Evolutionary conservation across 2,329 filamentous ascomycete genomes (phyloP).

Genomic region (Boeremia exigua): DNA sequence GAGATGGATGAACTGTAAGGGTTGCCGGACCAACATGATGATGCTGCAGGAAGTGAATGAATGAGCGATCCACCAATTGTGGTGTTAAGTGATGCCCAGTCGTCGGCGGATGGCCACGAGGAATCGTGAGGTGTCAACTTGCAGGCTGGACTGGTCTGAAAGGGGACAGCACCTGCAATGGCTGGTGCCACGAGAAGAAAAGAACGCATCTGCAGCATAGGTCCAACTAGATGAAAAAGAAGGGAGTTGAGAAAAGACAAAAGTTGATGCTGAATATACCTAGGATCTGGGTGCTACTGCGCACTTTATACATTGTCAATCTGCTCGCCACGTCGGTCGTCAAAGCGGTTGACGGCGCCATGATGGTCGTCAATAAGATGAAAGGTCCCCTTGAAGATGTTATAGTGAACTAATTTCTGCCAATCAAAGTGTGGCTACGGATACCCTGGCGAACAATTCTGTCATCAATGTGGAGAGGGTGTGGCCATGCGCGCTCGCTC

Average conservation of each 20-base stretch:
- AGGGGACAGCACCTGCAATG: background rate
- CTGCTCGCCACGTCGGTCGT: background rate
- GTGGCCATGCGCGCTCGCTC: background rate
- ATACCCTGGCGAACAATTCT: background rate
- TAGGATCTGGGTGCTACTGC: background rate
- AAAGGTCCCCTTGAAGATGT: background rate
- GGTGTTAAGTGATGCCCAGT: constrained; percentile 38
- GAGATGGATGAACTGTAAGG: constrained; percentile 31
- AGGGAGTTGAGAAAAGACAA: background rate
- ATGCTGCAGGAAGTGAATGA: constrained; percentile 32
- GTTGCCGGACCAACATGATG: constrained; percentile 29
- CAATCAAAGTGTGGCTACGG: background rate
- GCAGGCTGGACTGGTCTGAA: background rate
- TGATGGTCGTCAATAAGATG: background rate
- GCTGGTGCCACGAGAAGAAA: background rate
- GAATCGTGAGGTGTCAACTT: constrained; percentile 2
- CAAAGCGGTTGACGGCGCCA: background rate
- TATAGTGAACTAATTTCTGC: background rate
- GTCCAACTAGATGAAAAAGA: background rate
- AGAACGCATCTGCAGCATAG: background rate
- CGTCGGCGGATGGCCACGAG: background rate
- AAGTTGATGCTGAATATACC: background rate
- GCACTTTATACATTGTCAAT: background rate
- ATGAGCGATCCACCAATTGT: constrained; percentile 42
- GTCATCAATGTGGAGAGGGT: background rate